These are phyloP conservation scores for Nissolia schottii DNA, from an alignment of 306 rosid species.

Conservation along the genomic window DNA sequence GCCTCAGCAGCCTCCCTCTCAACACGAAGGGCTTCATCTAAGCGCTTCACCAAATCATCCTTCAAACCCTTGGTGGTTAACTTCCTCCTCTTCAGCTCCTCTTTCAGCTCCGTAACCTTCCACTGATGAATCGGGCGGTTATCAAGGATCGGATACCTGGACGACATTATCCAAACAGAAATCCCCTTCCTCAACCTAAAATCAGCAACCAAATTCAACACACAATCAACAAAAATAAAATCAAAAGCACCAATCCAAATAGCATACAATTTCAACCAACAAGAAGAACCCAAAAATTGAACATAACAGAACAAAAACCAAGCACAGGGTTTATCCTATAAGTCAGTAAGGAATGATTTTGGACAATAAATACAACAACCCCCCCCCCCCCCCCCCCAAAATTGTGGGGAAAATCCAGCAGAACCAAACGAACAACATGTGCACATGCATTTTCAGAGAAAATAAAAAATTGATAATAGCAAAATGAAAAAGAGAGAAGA, in stretches of 20 bases:
- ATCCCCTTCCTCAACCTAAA: constrained; percentile 41
- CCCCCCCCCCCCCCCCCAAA: neutral
- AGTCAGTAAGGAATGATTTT: neutral
- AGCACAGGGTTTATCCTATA: neutral
- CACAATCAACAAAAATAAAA: constrained; percentile 5
- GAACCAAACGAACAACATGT: neutral
- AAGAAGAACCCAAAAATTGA: neutral
- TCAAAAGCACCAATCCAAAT: neutral
- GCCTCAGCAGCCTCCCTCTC: constrained; percentile 47
- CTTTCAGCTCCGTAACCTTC: constrained; percentile 89
- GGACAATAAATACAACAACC: neutral
- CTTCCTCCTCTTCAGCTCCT: constrained; percentile 82
- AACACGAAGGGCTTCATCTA: constrained; percentile 63
- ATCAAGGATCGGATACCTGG: constrained; percentile 61
- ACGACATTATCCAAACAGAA: constrained; percentile 56
- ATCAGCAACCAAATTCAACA: neutral
- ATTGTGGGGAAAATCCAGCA: neutral
- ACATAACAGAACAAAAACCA: neutral
- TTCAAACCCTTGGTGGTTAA: constrained; percentile 72
- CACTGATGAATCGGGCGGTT: constrained; percentile 81
- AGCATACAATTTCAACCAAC: neutral
- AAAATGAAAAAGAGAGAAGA: neutral
- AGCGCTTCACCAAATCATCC: constrained; percentile 80
- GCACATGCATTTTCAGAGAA: neutral
- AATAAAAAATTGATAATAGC: neutral